Evolutionary conservation across 495 filamentous ascomycete genomes (phyloP), one percentile per base, ranked within the genome.

Genomic region (Talaromyces ruber): DNA sequence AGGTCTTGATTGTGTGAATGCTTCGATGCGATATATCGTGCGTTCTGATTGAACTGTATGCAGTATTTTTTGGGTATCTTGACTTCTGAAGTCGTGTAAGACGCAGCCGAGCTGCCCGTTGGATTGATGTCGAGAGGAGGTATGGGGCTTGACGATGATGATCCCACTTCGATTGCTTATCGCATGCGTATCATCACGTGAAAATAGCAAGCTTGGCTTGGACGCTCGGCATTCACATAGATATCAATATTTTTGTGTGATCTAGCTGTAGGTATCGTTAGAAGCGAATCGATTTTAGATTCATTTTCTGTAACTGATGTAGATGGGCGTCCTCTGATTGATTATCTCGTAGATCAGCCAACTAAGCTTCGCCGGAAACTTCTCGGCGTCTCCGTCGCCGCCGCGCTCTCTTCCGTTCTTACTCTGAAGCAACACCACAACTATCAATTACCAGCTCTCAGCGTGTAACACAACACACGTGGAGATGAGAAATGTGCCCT

Each of bases 401-500:
- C 43, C 39, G 39, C 39, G 26, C 50, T 53, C 25, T 28, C 50
- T 53, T 53, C 21, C 47, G 18, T 18, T 45, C 50, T 53, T 53
- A 21, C 8, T 26, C 18, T 47, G n/a, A n/a, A n/a, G n/a, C n/a
- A n/a, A n/a, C 60, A 57, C 25, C 59, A 45, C 22, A 53, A 47
- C 22, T 22, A 16, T 18, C 29, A 26, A 25, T 2, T n/a, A 6
- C 29, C 30, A 56, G 11, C 18, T 37, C 61, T 45, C 43, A 30
- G n/a, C 32, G 9, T 62, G 65, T 39, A 16, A 45, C 51, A 54
- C 25, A 47, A 34, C 58, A 34, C 22, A 43, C 60, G 52, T 54
- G 69, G 74, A 75, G 66, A 82, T 82, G 80, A 81, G 70, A 69
- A 75, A 75, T 78, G 78, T 70, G 59, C 66, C 76, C 66, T 69